These are phyloP conservation scores for Parastagonospora avenae DNA, from an alignment of 2,329 filamentous ascomycete genomes.

Conservation along the genomic window DNA sequence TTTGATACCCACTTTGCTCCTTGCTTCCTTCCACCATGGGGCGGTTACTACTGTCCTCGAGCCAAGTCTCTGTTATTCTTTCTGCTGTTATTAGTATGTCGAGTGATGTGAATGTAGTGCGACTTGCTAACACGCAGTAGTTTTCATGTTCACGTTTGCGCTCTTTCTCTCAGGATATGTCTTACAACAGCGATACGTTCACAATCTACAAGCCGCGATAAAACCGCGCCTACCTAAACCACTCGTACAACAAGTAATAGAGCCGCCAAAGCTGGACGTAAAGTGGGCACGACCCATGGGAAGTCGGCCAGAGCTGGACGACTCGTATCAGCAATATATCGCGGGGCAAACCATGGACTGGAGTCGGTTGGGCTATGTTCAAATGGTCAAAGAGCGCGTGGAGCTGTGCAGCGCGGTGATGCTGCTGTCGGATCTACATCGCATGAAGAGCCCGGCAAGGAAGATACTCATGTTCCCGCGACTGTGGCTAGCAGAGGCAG, in stretches of 20 bases:
- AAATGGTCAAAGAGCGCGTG: conserved; percentile 51
- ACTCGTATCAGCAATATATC: conserved; percentile 38
- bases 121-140: conserved; percentile 40
- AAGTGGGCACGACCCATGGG: conserved; percentile 46
- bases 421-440: conserved; percentile 54
- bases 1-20: conserved; percentile 22
- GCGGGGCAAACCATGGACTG: conserved; percentile 50
- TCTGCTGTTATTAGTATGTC: conserved; percentile 67
- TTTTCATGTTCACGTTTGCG: conserved; percentile 77
- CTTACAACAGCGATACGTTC: conserved; percentile 84
- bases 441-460: conserved; percentile 52
- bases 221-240: conserved; percentile 56
- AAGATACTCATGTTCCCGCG: conserved; percentile 54
- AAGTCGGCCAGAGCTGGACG: conserved; percentile 32
- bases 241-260: conserved; percentile 41
- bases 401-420: conserved; percentile 58
- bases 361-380: conserved; percentile 54
- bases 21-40: conserved; percentile 26
- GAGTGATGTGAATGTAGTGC: background rate
- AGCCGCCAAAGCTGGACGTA: conserved; percentile 40
- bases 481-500: conserved; percentile 40
- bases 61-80: conserved; percentile 71
- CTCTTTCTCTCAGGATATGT: conserved; percentile 88
- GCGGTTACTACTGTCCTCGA: conserved; percentile 67
- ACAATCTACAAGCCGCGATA: conserved; percentile 76